These are phyloP conservation scores for Rhynchosporium agropyri DNA, from an alignment of 2,329 filamentous ascomycete species.

Conservation along the genomic window DNA sequence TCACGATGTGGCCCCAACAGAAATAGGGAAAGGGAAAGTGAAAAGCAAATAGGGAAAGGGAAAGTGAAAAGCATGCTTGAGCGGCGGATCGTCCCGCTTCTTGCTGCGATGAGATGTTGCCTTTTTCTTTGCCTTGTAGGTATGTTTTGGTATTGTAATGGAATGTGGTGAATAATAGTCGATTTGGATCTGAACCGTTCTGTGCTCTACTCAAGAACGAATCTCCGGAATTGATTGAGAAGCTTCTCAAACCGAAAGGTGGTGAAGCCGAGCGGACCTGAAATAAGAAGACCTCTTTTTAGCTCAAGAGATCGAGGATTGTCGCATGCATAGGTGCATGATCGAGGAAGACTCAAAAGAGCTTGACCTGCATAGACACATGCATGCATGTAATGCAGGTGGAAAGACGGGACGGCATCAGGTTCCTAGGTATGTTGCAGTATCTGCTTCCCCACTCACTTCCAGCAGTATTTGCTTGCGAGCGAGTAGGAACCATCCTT, in stretches of 20 bases:
- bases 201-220: too few relatives aligned
- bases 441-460: neutral
- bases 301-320: neutral
- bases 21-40: too few relatives aligned
- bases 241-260: too few relatives aligned
- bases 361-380: neutral
- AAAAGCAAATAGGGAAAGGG: too few relatives aligned
- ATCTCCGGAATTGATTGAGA: too few relatives aligned
- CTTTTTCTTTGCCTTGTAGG: neutral
- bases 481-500: neutral
- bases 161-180: too few relatives aligned
- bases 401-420: constrained; percentile 2
- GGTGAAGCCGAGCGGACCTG: too few relatives aligned
- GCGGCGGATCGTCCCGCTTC: constrained; percentile 25
- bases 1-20: too few relatives aligned
- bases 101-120: neutral
- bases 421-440: neutral
- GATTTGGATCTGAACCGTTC: too few relatives aligned
- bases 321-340: neutral
- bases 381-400: constrained; percentile 1
- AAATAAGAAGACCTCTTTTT: neutral
- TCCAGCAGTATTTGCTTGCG: neutral
- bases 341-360: neutral
- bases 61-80: too few relatives aligned
- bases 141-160: too few relatives aligned